These are phyloP conservation scores for Hawksworthiomyces lignivorus DNA, from an alignment of 2,329 filamentous ascomycete genomes.

Conservation along the genomic window DNA sequence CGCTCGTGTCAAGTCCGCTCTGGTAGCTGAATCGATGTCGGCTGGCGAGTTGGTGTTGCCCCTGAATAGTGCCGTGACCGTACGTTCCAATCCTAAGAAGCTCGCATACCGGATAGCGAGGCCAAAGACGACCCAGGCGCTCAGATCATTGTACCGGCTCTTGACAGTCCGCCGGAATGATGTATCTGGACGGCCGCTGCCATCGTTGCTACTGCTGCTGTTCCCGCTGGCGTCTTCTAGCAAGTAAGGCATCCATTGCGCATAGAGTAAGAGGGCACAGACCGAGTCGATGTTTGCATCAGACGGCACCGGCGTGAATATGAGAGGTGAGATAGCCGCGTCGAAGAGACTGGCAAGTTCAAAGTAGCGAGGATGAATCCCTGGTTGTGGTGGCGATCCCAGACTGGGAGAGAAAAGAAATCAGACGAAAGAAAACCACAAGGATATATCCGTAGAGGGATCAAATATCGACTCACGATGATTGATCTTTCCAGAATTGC, in stretches of 20 bases:
- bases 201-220: no score
- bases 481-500: background rate
- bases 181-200: no score
- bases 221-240: background rate
- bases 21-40: background rate
- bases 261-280: background rate
- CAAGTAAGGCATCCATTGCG: slow-evolving; percentile 6
- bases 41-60: no score
- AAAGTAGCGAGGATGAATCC: background rate
- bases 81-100: background rate
- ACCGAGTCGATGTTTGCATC: background rate
- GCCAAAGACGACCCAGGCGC: slow-evolving; percentile 3
- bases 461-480: no score
- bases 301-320: background rate
- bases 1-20: background rate
- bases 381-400: no score
- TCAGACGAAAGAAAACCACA: no score
- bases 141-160: slow-evolving; percentile 6
- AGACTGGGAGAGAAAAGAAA: no score
- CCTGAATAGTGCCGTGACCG: background rate
- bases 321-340: background rate
- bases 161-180: no score
- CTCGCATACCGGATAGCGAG: slow-evolving; percentile 2
- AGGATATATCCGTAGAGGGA: no score
- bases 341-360: background rate